Percentiles rank a stretch among this genome's conserved stretches.
These are phyloP conservation scores for Rhynchosporium secalis DNA, from an alignment of 2,329 filamentous ascomycete genomes.

Conservation along the genomic window DNA sequence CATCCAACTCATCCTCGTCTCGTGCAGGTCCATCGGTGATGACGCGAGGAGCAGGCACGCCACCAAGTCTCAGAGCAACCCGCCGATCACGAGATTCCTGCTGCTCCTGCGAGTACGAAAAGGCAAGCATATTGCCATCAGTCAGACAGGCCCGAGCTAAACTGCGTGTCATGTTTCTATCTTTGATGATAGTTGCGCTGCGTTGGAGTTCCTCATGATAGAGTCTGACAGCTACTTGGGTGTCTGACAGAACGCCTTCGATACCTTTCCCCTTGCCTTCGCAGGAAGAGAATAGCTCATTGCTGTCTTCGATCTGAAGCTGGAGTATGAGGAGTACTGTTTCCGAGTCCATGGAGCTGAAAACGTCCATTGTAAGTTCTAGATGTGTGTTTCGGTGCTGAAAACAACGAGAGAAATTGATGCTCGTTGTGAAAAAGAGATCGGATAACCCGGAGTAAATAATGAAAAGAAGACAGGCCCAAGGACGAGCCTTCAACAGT, in stretches of 20 bases:
- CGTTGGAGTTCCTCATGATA: slow-evolving; percentile 22
- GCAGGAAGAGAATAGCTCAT: slow-evolving; percentile 19
- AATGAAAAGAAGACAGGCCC: neutral
- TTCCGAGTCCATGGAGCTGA: slow-evolving; percentile 26
- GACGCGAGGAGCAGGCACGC: slow-evolving; percentile 12
- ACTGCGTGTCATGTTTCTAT: slow-evolving; percentile 29
- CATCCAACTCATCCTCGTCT: slow-evolving; percentile 20
- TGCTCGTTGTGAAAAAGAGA: neutral
- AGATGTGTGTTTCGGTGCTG: neutral
- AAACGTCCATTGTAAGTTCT: neutral
- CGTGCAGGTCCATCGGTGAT: neutral
- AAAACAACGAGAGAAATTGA: neutral
- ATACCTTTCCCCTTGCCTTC: slow-evolving; percentile 21
- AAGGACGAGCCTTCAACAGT: neutral
- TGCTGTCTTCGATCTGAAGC: slow-evolving; percentile 32
- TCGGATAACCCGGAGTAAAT: neutral
- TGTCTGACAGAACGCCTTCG: slow-evolving; percentile 14
- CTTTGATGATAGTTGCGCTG: slow-evolving; percentile 13
- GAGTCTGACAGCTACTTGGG: slow-evolving; percentile 17
- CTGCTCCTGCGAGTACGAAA: slow-evolving; percentile 21
- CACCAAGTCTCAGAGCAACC: slow-evolving; percentile 23
- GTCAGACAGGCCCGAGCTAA: slow-evolving; percentile 30
- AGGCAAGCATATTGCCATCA: slow-evolving; percentile 26
- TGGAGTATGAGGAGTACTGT: slow-evolving; percentile 29
- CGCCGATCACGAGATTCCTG: slow-evolving; percentile 23